Conservation (phyloP, 345 rosid genomes). For the Hypericum androsaemum region DNA sequence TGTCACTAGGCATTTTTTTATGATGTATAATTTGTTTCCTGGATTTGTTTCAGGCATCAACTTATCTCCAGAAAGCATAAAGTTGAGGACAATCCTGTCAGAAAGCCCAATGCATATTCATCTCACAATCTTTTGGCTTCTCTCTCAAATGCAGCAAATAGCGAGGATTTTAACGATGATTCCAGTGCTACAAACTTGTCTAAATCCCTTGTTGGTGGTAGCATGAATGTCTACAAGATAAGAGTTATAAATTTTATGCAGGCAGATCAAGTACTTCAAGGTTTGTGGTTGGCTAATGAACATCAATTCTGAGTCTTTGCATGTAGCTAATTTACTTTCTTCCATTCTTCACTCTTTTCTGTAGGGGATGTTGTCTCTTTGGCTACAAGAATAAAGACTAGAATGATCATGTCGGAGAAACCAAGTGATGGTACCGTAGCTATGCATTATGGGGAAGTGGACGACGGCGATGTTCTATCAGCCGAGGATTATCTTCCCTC, state of each 20-base stretch:
- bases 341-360: not conserved
- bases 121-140: constrained; percentile 22
- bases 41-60: constrained; percentile 47
- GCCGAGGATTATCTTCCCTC: constrained; percentile 67
- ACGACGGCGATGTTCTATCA: constrained; percentile 52
- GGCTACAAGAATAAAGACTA: constrained; percentile 36
- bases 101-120: constrained; percentile 34
- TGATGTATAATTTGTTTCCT: not conserved
- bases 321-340: constrained; percentile 9
- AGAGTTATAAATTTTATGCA: constrained; percentile 47
- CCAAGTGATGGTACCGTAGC: constrained; percentile 75
- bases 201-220: constrained; percentile 73
- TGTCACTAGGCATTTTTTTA: not conserved
- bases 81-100: constrained; percentile 38
- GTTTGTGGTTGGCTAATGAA: constrained; percentile 27
- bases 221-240: constrained; percentile 65
- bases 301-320: constrained; percentile 4
- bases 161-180: constrained; percentile 63
- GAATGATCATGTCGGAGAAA: constrained; percentile 72
- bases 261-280: constrained; percentile 60
- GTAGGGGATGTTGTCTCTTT: constrained; percentile 37
- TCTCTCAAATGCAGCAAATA: constrained; percentile 36
- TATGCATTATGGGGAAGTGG: constrained; percentile 70
- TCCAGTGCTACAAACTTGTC: constrained; percentile 33
- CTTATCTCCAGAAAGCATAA: constrained; percentile 57